Evolutionary conservation across 495 filamentous ascomycete species (phyloP), one percentile per base, ranked within the genome.

Genomic region (Xylaria grammica): DNA sequence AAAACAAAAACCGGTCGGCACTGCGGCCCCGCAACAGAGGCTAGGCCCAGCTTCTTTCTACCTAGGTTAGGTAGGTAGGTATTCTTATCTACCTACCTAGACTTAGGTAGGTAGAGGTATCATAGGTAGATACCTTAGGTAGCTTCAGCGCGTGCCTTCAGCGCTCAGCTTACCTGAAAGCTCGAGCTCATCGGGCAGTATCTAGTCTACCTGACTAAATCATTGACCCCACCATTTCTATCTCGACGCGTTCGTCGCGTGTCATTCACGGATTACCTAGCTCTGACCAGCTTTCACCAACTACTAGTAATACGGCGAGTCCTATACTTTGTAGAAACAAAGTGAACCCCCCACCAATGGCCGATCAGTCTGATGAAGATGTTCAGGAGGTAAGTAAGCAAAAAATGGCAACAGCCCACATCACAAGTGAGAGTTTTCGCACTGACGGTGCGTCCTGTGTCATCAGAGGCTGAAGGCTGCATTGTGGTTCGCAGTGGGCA

Each of bases 401-500:
- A 42, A 42, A n/a, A 44, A 27, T 32, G 17, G 6, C 44, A 3
- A 42, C n/a, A 32, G 53, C 17, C 9, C 34, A 13, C 29, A 44
- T 34, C 20, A n/a, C 7, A 29, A 20, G 46, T 53, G 20, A 29
- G 44, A 15, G 20, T 15, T 10, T 49, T 44, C 7, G 0, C 17
- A 22, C 62, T 64, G 22, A 64, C 62, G 22, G 30, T 34, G 9
- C 30, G 30, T 22, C 32, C 27, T 29, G 1, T 48, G 44, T 17
- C 42, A 1, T 51, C 34, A 97, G 92, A 89, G 89, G 66, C 84
- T 97, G 61, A 99, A 99, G 85, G 88, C 92, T 54, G 91, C 93
- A 34, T 85, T 99, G n/a, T 98, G 94, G 94, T 91, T 90, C 74
- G 84, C 87, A 22, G 87, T 97, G 63, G 94, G 94, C 72, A 90